A percentile compares a stretch with the other conserved stretches of the same genome.
Evolutionary conservation across 1,284 basidiomycete genomes (phyloP).

Genomic region (Erythrobasidium hasegawianum): DNA sequence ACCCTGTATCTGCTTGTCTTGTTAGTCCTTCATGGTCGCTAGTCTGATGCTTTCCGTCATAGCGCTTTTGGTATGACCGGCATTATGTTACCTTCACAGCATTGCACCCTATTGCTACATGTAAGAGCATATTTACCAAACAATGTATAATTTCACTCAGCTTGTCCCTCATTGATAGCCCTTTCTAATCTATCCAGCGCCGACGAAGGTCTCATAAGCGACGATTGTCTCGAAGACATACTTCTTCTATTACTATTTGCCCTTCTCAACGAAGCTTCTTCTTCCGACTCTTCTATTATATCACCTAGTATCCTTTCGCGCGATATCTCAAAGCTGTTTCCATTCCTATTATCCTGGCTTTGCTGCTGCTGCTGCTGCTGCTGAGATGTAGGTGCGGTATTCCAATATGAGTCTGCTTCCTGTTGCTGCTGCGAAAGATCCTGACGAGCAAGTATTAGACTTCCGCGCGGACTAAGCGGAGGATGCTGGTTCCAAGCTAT

Average conservation of each 20-base stretch:
- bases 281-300: conserved; percentile 24
- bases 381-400: not conserved
- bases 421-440: conserved; percentile 16
- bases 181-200: conserved; percentile 12
- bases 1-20: no score
- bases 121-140: no score
- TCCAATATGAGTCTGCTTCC: conserved; percentile 7
- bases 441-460: conserved; percentile 15
- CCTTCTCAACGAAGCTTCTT: conserved; percentile 24
- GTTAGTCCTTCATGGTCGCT: no score
- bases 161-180: no score
- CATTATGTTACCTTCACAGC: no score
- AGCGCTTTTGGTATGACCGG: no score
- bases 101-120: no score
- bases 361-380: not conserved
- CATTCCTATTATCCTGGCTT: not conserved
- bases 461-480: conserved; percentile 15
- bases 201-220: conserved; percentile 1
- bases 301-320: conserved; percentile 4
- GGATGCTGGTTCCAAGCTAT: conserved; percentile 17
- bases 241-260: conserved; percentile 14
- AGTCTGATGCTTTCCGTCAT: no score
- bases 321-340: no score
- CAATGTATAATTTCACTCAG: no score
- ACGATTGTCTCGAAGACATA: conserved; percentile 20